Evolutionary conservation across 192 early-diverging fungal species (phyloP), one percentile per base, ranked within the genome.

Genomic region (Ramicandelaber brevisporus): DNA sequence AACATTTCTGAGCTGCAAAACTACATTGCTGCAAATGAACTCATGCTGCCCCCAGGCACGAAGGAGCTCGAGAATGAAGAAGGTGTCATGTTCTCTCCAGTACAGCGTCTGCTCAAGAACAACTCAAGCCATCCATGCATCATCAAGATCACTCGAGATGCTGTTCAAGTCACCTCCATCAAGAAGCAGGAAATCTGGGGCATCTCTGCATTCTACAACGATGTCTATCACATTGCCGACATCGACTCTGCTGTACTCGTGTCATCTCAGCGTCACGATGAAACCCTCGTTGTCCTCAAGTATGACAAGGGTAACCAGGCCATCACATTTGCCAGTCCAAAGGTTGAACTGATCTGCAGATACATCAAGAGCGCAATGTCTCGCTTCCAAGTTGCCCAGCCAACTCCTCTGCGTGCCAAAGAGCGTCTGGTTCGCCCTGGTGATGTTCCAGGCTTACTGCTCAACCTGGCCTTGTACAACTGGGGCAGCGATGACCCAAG

Each of bases 401-500:
- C 69, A 8, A 39, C 50, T 6, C 60, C 53, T 28, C 48, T 70
- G 12, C 49, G 55, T n/a, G n/a, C n/a, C n/a, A n/a, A n/a, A 12
- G 73, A 82, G 28, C 66, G 82, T 29, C 62, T 53, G 2, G 70
- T 95, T 26, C 64, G 73, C 27, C 83, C 88, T 3, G 57, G 61
- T 6, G 84, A 88, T 60, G 84, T 92, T 4, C 79, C 86, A 0
- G 89, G 87, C 6, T 77, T 73, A 11, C 46, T 96, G 21, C 55
- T 96, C 21, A 93, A 89, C 32, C 83, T 93, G 57, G 78, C 88
- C 12, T 42, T 97, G 34, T 53, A 86, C 22, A 89, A 90, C 46
- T 57, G 83, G 25, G 81, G 77, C 0, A 75, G 72, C 21, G 68
- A 73, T 14, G 81, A 89, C 35, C 57, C 80, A 2, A 61, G 58